phyloP scores from a whole-genome alignment of 148 eudicot species.

The Persicaria tinctoria region DNA sequence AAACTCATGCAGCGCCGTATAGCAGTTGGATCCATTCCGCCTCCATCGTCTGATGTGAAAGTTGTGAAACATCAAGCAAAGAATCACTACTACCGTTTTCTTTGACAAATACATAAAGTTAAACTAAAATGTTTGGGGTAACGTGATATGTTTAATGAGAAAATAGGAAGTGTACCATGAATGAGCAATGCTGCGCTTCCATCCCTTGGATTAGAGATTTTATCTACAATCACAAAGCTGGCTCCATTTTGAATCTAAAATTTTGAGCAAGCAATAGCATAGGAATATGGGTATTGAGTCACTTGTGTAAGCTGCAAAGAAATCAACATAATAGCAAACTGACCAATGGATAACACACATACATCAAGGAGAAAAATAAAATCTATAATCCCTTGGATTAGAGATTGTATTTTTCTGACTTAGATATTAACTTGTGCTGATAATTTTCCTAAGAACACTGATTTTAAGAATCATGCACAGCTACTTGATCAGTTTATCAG shows the following conservation, averaged over 20 bases:
- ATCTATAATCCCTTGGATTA: too few relatives aligned
- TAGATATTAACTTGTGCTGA: conserved; percentile 1
- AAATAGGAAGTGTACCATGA: conserved; percentile 48
- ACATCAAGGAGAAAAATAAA: not conserved
- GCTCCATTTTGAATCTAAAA: conserved; percentile 87
- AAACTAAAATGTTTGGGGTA: not conserved
- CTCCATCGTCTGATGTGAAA: conserved; percentile 71
- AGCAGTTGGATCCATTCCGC: conserved; percentile 91
- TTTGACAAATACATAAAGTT: conserved; percentile 5
- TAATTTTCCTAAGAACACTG: not conserved
- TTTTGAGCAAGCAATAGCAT: conserved; percentile 17
- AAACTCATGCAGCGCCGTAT: conserved; percentile 85
- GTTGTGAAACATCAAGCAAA: conserved; percentile 25
- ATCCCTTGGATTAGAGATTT: conserved; percentile 70
- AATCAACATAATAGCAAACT: not conserved
- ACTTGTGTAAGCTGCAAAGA: not conserved
- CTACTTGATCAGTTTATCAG: not conserved
- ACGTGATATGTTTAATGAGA: not conserved
- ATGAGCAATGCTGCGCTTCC: conserved; percentile 65
- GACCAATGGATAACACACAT: not conserved
- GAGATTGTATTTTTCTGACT: not conserved
- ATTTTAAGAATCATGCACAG: not conserved
- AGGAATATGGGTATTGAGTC: not conserved
- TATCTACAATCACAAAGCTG: conserved; percentile 67
- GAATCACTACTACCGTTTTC: conserved; percentile 9